phyloP scores from a whole-genome alignment of 2,329 filamentous ascomycete genomes.

The Ilyonectria destructans region DNA sequence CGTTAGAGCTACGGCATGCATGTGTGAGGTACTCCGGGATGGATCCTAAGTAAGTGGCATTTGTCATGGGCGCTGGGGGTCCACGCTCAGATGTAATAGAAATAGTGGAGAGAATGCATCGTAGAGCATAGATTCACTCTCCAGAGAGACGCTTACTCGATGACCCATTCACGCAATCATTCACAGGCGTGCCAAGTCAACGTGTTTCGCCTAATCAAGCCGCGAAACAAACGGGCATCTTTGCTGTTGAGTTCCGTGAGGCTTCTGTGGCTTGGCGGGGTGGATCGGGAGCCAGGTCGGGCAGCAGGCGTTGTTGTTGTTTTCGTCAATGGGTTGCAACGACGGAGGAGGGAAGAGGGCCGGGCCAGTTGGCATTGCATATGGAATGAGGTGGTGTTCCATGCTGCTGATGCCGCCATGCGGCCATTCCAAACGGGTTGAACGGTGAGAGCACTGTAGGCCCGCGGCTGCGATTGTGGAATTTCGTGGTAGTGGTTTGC shows the following conservation, averaged over 20 bases:
- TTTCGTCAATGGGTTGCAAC: not conserved
- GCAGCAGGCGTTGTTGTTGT: not conserved
- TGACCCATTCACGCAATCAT: not conserved
- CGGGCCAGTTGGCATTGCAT: constrained; percentile 36
- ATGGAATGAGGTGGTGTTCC: constrained; percentile 8
- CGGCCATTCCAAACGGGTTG: constrained; percentile 6
- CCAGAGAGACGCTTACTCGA: not conserved
- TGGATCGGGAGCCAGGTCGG: not conserved
- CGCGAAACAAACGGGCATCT: not conserved
- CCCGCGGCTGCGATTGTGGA: not conserved
- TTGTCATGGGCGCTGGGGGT: constrained; percentile 16
- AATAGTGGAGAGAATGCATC: not conserved
- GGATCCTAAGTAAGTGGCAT: constrained; percentile 3
- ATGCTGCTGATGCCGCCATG: not conserved
- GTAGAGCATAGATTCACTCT: not conserved
- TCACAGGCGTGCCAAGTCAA: not conserved
- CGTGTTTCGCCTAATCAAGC: not conserved
- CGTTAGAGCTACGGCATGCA: not conserved
- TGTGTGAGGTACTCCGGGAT: not conserved
- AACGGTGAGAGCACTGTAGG: constrained; percentile 14
- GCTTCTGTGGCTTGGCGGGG: not conserved
- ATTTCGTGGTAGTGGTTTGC: constrained; percentile 1
- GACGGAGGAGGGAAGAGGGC: not conserved
- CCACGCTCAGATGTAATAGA: constrained; percentile 22
- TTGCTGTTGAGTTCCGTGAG: not conserved